Base-by-base conservation (phyloP, 495 filamentous ascomycete genomes). In the Penicillium soppii region DNA sequence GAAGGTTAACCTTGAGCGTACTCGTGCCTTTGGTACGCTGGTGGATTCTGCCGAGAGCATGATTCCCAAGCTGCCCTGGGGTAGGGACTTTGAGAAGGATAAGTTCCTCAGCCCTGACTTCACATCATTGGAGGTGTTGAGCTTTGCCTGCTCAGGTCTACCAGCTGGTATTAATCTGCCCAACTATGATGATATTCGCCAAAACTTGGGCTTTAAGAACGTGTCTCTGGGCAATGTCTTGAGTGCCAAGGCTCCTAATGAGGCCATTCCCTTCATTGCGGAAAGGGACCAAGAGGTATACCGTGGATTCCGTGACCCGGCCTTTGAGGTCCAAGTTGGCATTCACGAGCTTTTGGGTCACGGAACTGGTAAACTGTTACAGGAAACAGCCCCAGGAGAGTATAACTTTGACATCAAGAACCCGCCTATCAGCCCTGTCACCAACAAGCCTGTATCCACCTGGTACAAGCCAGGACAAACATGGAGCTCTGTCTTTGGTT, bases 131-230 rank as follows among this genome's bases (percentile, higher is more conserved):
- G 90, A 92, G 61, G 87, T 91, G 2, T 59, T 88, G 33, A 85
- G 81, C 25, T 87, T 88, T 60, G 84, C 86, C 12, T 84, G 89
- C 8, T 90, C 87, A 12, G 90, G 90, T 2, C 90, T 96, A 40
- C 90, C 91, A 5, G 88, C 87, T 22, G 90, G 90, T 19, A 79
- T 88, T 63, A 86, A 89, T 51, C 80, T 84, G 35, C 92, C 92
- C 4, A 96, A 97, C 62, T 96, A 95, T 61, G 92, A 98, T 58
- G 90, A 96, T 54, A 94, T 97, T 52, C 81, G 94, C 40, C 92
- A 96, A 61, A 87, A 83, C 13, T 77, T 92, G 35, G 94, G 94
- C n/a, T 98, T 98, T 82, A 98, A 98, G 75, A 98, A 98, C 52
- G 94, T 98, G 17, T 90, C 84, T 10, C 75, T 92, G 25, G 92